Conservation (phyloP, 148 eudicot species). For the Diospyros kaki region DNA sequence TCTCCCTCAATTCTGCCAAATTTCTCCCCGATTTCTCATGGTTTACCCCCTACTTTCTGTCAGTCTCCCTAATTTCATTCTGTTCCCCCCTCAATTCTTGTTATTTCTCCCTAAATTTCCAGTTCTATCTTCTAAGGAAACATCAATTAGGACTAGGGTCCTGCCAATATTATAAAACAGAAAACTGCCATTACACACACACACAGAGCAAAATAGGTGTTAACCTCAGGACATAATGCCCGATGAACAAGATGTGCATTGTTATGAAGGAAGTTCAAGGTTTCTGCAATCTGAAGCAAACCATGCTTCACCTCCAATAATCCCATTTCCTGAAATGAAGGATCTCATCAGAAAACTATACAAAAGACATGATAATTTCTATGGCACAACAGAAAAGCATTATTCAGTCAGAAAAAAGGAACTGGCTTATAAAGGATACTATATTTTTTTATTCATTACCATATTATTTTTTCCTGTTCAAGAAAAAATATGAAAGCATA, state of each 20-base stretch:
- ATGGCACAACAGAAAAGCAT: background rate
- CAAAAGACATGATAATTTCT: background rate
- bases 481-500: background rate
- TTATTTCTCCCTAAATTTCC: no score
- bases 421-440: background rate
- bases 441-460: no score
- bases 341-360: conserved; percentile 8
- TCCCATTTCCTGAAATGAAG: conserved; percentile 77
- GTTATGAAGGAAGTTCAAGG: conserved; percentile 87
- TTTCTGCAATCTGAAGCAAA: conserved; percentile 86
- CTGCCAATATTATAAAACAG: background rate
- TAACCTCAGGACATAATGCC: conserved; percentile 87
- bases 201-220: background rate
- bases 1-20: no score
- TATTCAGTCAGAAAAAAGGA: background rate
- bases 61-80: no score
- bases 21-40: no score
- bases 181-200: background rate
- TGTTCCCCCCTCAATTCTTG: no score
- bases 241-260: conserved; percentile 91
- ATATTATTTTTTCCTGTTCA: background rate
- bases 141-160: no score
- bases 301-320: conserved; percentile 97
- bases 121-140: no score
- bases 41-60: no score